Base-by-base conservation (phyloP, 768 basidiomycete genomes). In the Boletus coccyginus region DNA sequence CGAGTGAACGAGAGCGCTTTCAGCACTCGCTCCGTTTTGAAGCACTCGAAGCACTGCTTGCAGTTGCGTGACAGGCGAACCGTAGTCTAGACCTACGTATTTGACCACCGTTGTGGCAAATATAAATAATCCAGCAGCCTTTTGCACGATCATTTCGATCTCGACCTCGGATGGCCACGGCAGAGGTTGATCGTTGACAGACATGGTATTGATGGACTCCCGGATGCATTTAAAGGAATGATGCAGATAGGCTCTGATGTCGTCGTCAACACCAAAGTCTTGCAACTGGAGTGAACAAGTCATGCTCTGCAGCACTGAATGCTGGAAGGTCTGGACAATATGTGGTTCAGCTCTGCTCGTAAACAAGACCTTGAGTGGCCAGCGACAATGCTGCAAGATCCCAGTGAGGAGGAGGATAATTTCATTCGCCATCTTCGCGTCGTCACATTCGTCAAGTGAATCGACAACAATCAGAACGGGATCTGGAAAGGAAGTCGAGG, bases 101-200 rank as follows among this genome's bases (percentile, higher is more conserved):
- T 64, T 66, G 42, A 71, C 53, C 33, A 71, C 63, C 2, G 70
- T 70, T 10, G 65, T 60, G 27, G 70, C 58, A 48, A 67, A 69
- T 14, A 70, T 66, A 31, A 72, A 72, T 32, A 70, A 60, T 2
- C 70, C 64, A 8, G 61, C 59, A 3, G 69, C 55, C 16, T 59
- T 61, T 17, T 59, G 39, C 11, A 70, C 61, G 4, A 60, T 49
- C 31, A 17, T 38, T n/a, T 63, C 60, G 24, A 70, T 43, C 16
- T 63, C 68, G 13, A 62, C 56, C 2, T 59, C 60, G 9, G 65
- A 52, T 4, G 68, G 65, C 69, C 69, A 70, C 3, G 53, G 58
- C 4, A 35, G 16, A 39, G 50, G 27, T 14, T 10, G 29, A 7
- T 11, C 39, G 17, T 35, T 41, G 9, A 49, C 53, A 19, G 62